phyloP scores from a whole-genome alignment of 108 stramenopile genomes.

The Schizochytrium sp. region DNA sequence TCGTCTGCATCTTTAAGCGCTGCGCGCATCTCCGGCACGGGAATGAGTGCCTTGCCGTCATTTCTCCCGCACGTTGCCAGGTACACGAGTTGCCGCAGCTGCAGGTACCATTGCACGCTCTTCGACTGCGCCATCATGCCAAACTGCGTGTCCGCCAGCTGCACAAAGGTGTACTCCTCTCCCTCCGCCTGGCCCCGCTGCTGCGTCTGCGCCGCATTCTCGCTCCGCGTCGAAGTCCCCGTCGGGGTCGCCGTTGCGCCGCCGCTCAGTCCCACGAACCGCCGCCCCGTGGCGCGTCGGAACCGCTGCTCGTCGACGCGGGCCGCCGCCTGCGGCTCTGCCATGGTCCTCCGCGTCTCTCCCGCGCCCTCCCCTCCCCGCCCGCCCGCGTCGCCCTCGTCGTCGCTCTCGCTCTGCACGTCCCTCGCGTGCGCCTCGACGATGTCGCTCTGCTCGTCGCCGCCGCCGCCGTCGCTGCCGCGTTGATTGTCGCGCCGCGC shows the following conservation, averaged over 20 bases:
- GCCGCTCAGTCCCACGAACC: neutral
- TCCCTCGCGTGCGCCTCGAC: no score
- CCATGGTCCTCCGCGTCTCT: no score
- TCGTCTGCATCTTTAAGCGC: neutral
- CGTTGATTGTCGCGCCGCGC: no score
- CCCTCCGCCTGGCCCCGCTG: neutral
- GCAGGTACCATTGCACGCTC: neutral
- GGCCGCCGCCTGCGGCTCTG: neutral
- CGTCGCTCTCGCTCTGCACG: no score
- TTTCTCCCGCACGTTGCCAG: neutral
- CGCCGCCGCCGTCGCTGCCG: no score
- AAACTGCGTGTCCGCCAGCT: conserved; percentile 10
- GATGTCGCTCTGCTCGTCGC: no score
- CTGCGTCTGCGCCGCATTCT: neutral
- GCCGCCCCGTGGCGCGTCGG: neutral
- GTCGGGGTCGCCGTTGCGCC: no score
- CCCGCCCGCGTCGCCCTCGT: no score
- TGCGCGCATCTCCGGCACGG: neutral
- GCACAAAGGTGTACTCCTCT: conserved; percentile 13
- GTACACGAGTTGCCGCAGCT: neutral
- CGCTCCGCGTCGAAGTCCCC: neutral
- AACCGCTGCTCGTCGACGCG: neutral
- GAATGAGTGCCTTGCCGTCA: neutral
- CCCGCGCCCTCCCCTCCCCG: no score
- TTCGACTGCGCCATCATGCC: neutral